Percentiles rank a stretch among this genome's conserved stretches.
Conservation (phyloP, 768 basidiomycete species). For the Rhodotorula babjevae region DNA sequence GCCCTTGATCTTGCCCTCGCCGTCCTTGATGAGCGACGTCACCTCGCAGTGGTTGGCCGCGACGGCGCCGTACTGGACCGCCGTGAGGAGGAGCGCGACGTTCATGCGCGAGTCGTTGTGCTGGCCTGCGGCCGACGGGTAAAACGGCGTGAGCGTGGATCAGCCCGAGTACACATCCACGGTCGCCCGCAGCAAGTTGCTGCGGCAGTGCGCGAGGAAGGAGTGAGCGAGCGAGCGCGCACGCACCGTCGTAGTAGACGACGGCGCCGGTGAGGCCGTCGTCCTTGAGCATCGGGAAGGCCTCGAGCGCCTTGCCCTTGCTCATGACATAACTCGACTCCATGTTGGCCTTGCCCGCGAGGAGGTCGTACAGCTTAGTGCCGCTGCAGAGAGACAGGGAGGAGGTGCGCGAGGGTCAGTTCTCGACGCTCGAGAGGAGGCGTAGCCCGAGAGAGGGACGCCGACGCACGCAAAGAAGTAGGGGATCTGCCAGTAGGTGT, state of each 20-base stretch:
- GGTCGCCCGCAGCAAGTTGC: neutral
- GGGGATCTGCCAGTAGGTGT: conserved; percentile 94
- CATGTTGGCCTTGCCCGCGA: conserved; percentile 96
- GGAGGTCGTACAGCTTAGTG: conserved; percentile 90
- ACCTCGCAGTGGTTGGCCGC: conserved; percentile 89
- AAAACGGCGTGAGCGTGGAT: neutral
- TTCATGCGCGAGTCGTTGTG: conserved; percentile 99
- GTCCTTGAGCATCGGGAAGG: conserved; percentile 92
- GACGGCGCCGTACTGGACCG: conserved; percentile 81
- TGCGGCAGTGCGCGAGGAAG: neutral
- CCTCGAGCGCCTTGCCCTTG: conserved; percentile 83
- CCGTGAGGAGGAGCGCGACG: conserved; percentile 86
- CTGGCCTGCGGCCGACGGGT: conserved; percentile 58
- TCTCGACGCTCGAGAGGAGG: neutral
- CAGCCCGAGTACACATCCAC: too few species aligned
- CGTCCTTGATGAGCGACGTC: conserved; percentile 63
- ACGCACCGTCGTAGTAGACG: conserved; percentile 89
- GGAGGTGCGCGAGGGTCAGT: neutral
- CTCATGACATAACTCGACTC: conserved; percentile 91
- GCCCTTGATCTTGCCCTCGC: conserved; percentile 58
- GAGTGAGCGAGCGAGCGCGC: neutral
- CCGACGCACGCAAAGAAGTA: conserved; percentile 65
- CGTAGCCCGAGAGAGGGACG: neutral
- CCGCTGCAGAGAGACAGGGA: conserved; percentile 45
- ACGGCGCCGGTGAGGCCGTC: conserved; percentile 89